A percentile compares a stretch with the other conserved stretches of the same genome.
phyloP scores from a whole-genome alignment of 345 rosid species.

The Euphorbia peplus region DNA sequence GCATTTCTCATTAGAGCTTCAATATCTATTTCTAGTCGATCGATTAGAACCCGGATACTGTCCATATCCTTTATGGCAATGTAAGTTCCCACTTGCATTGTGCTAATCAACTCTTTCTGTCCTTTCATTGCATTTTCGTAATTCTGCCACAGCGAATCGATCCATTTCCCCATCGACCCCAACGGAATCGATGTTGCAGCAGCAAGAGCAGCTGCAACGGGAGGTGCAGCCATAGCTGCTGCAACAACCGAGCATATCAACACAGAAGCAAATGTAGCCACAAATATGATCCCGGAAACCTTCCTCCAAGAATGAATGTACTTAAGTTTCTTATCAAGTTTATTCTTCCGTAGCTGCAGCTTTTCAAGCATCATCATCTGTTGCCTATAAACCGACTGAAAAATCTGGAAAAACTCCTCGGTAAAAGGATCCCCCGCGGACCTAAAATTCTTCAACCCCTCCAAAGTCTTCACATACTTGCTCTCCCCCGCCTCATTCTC shows the following conservation, averaged over 20 bases:
- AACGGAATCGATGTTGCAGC: conserved; percentile 69
- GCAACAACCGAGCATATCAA: conserved; percentile 89
- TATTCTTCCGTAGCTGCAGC: conserved; percentile 60
- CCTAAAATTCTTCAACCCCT: conserved; percentile 77
- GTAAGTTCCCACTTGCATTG: conserved; percentile 76
- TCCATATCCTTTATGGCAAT: conserved; percentile 80
- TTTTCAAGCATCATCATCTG: conserved; percentile 75
- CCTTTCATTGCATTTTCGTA: conserved; percentile 70
- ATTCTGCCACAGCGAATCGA: conserved; percentile 78
- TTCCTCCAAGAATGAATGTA: conserved; percentile 73
- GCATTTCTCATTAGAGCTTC: conserved; percentile 47
- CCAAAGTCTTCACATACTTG: conserved; percentile 54
- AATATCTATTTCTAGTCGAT: conserved; percentile 68
- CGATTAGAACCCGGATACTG: conserved; percentile 56
- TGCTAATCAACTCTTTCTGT: conserved; percentile 59
- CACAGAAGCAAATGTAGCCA: conserved; percentile 67
- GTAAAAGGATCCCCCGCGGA: conserved; percentile 78
- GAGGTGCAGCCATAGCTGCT: conserved; percentile 85
- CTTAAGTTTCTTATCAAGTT: conserved; percentile 85
- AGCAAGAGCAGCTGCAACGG: conserved; percentile 84
- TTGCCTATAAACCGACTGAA: conserved; percentile 75
- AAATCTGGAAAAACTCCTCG: conserved; percentile 67
- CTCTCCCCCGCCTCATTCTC: conserved; percentile 45
- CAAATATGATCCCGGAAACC: conserved; percentile 74
- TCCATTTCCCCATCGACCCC: conserved; percentile 90